These are phyloP conservation scores for Claviceps sp. DNA, from an alignment of 2,329 filamentous ascomycete genomes.

Conservation along the genomic window DNA sequence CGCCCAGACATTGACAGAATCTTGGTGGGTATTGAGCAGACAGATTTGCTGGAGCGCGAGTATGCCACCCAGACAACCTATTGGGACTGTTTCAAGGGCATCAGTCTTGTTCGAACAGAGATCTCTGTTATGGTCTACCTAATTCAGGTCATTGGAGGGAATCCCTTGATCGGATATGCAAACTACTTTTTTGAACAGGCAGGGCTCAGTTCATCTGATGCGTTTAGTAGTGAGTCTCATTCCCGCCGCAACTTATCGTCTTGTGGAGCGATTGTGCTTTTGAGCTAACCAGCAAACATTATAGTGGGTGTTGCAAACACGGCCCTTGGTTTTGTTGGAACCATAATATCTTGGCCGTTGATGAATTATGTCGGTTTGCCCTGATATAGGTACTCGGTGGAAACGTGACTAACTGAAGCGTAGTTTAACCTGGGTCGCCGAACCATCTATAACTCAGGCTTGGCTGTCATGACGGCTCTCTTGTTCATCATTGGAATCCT, in stretches of 20 bases:
- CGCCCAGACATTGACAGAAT: slow-evolving; percentile 21
- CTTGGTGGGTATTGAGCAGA: slow-evolving; percentile 43
- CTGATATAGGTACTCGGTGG: not conserved
- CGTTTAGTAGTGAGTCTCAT: slow-evolving; percentile 10
- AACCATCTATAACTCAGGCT: slow-evolving; percentile 21
- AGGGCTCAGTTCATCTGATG: slow-evolving; percentile 12
- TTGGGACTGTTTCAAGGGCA: slow-evolving; percentile 34
- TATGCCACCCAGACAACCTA: slow-evolving; percentile 35
- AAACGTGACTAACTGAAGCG: not conserved
- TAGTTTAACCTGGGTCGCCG: slow-evolving; percentile 23
- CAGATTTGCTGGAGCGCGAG: slow-evolving; percentile 41
- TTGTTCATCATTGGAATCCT: slow-evolving; percentile 29
- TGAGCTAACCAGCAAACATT: not conserved
- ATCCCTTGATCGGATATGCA: slow-evolving; percentile 51
- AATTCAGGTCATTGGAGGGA: slow-evolving; percentile 50
- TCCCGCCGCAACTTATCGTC: not conserved
- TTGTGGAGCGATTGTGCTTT: not conserved
- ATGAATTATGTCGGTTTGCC: slow-evolving; percentile 17
- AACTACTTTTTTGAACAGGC: slow-evolving; percentile 27
- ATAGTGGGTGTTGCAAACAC: slow-evolving; percentile 22
- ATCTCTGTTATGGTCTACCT: slow-evolving; percentile 48
- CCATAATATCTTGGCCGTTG: slow-evolving; percentile 26
- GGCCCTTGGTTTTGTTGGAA: slow-evolving; percentile 27
- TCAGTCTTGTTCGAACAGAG: slow-evolving; percentile 38
- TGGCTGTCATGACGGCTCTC: slow-evolving; percentile 20